Evolutionary conservation across 148 eudicot genomes (phyloP).

Genomic region (Heliamphora exappendiculata): DNA sequence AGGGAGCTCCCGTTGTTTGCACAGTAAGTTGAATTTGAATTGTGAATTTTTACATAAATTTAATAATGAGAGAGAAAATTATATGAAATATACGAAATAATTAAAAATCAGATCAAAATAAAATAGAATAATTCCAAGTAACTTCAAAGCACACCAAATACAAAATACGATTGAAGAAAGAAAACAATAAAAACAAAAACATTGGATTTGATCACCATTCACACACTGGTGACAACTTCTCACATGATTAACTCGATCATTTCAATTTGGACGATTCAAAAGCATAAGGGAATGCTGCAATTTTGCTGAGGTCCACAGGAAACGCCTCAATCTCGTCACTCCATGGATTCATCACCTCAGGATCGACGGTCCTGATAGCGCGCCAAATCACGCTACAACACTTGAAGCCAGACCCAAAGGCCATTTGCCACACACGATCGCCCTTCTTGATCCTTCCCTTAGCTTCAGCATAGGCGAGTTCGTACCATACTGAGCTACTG

Average conservation of each 20-base stretch:
- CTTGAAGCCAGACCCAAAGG: constrained; percentile 23
- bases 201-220: too few relatives aligned
- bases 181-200: too few relatives aligned
- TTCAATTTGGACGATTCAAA: constrained; percentile 3
- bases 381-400: constrained; percentile 20
- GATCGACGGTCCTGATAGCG: constrained; percentile 9
- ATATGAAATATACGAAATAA: too few relatives aligned
- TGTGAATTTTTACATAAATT: too few relatives aligned
- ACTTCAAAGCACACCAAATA: too few relatives aligned
- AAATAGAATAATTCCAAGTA: too few relatives aligned
- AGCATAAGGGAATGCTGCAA: not conserved
- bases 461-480: constrained; percentile 19
- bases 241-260: not conserved
- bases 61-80: too few relatives aligned
- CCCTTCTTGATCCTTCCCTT: constrained; percentile 19
- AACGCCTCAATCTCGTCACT: constrained; percentile 20
- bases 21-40: too few relatives aligned
- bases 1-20: too few relatives aligned
- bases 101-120: too few relatives aligned
- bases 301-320: constrained; percentile 9
- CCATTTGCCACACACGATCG: constrained; percentile 22
- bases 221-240: too few relatives aligned
- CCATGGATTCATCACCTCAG: constrained; percentile 6
- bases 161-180: too few relatives aligned
- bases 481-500: constrained; percentile 19